Evolutionary conservation across 768 basidiomycete genomes (phyloP), one percentile per base, ranked within the genome.

Genomic region (Collybiopsis luxurians): DNA sequence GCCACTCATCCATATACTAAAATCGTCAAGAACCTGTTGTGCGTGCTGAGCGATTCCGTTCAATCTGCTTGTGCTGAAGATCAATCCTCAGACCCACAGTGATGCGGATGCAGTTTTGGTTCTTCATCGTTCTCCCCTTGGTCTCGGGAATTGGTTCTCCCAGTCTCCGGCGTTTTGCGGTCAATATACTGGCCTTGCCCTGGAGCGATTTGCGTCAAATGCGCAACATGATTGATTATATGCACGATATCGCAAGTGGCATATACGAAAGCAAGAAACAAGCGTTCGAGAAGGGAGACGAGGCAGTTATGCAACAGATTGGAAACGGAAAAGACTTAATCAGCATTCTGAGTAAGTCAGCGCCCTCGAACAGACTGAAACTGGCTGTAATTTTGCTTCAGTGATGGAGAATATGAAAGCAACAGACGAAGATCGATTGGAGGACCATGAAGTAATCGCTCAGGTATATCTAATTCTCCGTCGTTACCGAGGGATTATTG

Each of bases 361-460:
- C n/a, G 13, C 17, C 5, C 1, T 34, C 23, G 15, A 3, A 36
- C 19, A 4, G n/a, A 2, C 15, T n/a, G n/a, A n/a, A n/a, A 36
- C 10, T 27, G 17, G 11, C 24, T 13, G 17, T 12, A 6, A 34
- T 5, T 34, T 34, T 13, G 19, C n/a, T 27, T 27, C 19, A 75
- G 74, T 75, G 59, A 66, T 58, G 55, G 71, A 68, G 6, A 78
- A 77, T 55, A 67, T 73, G 65, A 56, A 60, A 10, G 69, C 71
- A 1, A 17, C 19, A 11, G 60, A 66, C 9, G 63, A 64, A 17
- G 72, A 75, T 36, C 62, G 64, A n/a, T 60, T 77, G 23, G 56
- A 70, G 0, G 72, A 76, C n/a, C 61, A 59, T 17, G 75, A 76
- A 56, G 42, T 78, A 7, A 13, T 74, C 9, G 75, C 61, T 0